phyloP scores from a whole-genome alignment of 495 filamentous ascomycete species.

The Annulohypoxylon bovei region DNA sequence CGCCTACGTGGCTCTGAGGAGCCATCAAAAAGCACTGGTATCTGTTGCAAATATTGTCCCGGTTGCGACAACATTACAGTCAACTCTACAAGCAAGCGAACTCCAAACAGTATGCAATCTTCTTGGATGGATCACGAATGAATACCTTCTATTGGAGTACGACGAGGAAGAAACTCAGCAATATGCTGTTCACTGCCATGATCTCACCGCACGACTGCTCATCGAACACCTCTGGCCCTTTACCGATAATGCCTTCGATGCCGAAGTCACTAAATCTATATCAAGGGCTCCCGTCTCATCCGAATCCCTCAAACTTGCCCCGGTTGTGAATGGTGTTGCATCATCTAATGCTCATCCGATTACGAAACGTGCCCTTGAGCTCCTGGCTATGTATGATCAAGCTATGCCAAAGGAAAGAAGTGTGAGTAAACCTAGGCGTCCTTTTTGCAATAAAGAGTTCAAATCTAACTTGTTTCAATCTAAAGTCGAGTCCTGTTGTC shows the following conservation, averaged over 20 bases:
- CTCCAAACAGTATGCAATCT: constrained; percentile 74
- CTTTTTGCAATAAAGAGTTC: not conserved
- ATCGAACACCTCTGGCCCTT: constrained; percentile 63
- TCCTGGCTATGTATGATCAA: constrained; percentile 83
- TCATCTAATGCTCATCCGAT: constrained; percentile 67
- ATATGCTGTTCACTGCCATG: constrained; percentile 76
- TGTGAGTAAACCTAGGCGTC: constrained; percentile 58
- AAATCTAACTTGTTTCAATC: constrained; percentile 55
- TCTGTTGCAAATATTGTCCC: constrained; percentile 58
- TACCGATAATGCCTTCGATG: constrained; percentile 60
- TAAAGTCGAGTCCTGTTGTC: constrained; percentile 59
- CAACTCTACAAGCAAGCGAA: constrained; percentile 53
- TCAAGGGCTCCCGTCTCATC: constrained; percentile 54
- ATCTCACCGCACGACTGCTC: constrained; percentile 66
- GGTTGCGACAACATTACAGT: constrained; percentile 56
- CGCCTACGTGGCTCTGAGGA: constrained; percentile 54
- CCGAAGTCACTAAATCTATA: constrained; percentile 62
- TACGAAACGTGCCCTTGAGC: constrained; percentile 79
- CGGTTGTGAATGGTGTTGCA: constrained; percentile 59
- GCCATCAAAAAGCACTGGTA: constrained; percentile 52
- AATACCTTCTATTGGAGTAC: constrained; percentile 76
- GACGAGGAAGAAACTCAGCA: constrained; percentile 76
- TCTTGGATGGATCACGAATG: constrained; percentile 82
- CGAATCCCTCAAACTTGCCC: constrained; percentile 56
- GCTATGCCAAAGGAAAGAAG: constrained; percentile 73